Evolutionary conservation across 108 stramenopile genomes (phyloP).

Genomic region (Skeletonema potamos): DNA sequence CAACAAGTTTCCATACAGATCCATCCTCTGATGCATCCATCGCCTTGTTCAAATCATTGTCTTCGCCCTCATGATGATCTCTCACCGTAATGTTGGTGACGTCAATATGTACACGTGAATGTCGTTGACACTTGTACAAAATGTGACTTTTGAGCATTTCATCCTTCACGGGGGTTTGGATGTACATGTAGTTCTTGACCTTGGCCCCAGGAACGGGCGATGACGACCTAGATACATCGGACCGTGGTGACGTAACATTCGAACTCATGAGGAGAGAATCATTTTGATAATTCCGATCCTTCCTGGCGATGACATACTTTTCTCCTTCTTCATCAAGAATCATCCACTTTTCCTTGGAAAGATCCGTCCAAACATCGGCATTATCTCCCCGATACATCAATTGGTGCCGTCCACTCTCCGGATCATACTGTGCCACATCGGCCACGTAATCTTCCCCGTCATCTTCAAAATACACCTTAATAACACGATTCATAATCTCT

Average conservation of each 20-base stretch:
- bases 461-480: conserved; percentile 71
- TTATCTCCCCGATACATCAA: conserved; percentile 71
- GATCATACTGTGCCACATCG: conserved; percentile 78
- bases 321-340: conserved; percentile 73
- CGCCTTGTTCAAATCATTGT: conserved; percentile 46
- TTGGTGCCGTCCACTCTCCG: conserved; percentile 57
- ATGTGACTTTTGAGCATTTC: conserved; percentile 47
- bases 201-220: conserved; percentile 29
- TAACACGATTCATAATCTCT: conserved; percentile 77
- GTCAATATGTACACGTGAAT: conserved; percentile 68
- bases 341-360: conserved; percentile 79
- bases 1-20: conserved; percentile 71
- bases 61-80: conserved; percentile 32
- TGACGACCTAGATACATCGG: conserved; percentile 27
- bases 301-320: conserved; percentile 76
- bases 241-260: conserved; percentile 14
- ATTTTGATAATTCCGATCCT: conserved; percentile 20
- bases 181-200: conserved; percentile 63
- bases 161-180: conserved; percentile 75
- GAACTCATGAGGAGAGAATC: conserved; percentile 12
- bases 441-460: conserved; percentile 71
- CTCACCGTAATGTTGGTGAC: conserved; percentile 35
- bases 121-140: conserved; percentile 63
- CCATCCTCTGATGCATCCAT: conserved; percentile 65
- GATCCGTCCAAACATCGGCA: conserved; percentile 79